Percentiles rank a stretch among this genome's conserved stretches.
Evolutionary conservation across 768 basidiomycete genomes (phyloP).

Genomic region (Auriscalpium orientale): DNA sequence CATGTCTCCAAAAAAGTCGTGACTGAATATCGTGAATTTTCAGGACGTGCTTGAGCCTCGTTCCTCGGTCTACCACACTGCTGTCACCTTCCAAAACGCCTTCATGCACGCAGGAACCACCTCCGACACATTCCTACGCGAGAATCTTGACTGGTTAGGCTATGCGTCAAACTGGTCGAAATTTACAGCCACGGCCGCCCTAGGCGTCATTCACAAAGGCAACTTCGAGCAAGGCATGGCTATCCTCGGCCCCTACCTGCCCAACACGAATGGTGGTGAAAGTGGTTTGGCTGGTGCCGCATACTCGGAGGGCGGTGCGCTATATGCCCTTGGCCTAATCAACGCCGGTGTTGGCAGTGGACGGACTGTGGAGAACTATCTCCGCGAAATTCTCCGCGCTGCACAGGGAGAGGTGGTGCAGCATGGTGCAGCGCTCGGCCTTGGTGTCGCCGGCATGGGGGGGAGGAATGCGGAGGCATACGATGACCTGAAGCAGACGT

Average conservation of each 20-base stretch:
- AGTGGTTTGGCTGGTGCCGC: conserved; percentile 71
- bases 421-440: conserved; percentile 92
- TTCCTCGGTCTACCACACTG: conserved; percentile 95
- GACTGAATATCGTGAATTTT: background rate
- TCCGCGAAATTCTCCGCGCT: conserved; percentile 71
- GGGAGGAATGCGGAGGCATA: conserved; percentile 85
- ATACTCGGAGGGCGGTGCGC: conserved; percentile 93
- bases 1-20: conserved; percentile 79
- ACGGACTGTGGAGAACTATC: conserved; percentile 61
- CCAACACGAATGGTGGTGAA: conserved; percentile 61
- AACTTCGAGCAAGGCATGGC: conserved; percentile 90
- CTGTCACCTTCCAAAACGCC: conserved; percentile 92
- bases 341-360: conserved; percentile 80
- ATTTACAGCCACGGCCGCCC: conserved; percentile 93
- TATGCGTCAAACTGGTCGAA: conserved; percentile 98
- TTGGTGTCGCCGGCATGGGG: conserved; percentile 95
- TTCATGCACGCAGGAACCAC: conserved; percentile 99
- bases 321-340: conserved; percentile 91
- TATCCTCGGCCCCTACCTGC: conserved; percentile 91
- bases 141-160: conserved; percentile 95
- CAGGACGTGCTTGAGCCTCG: conserved; percentile 89
- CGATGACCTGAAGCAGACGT: conserved; percentile 80
- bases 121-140: conserved; percentile 86
- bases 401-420: conserved; percentile 84
- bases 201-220: conserved; percentile 97